Evolutionary conservation across 345 rosid species (phyloP).

Genomic region (Hibiscus mutabilis): DNA sequence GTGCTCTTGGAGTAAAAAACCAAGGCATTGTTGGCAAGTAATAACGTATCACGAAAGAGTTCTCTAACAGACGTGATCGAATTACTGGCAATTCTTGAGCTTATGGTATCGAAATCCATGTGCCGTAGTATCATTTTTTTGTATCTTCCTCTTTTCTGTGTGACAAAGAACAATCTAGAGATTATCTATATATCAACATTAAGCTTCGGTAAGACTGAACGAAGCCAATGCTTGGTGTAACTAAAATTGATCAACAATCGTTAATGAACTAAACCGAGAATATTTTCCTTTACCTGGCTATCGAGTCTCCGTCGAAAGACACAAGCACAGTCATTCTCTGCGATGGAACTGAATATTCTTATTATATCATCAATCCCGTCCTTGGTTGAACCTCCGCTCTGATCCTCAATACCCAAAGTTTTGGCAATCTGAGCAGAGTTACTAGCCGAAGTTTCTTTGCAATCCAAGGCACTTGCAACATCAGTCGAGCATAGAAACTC

Average conservation of each 20-base stretch:
- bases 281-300: constrained; percentile 59
- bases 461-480: constrained; percentile 27
- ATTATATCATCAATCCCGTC: constrained; percentile 31
- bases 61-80: constrained; percentile 43
- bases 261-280: background rate
- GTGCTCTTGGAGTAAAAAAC: constrained; percentile 73
- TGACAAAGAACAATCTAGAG: constrained; percentile 13
- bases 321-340: constrained; percentile 45
- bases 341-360: constrained; percentile 39
- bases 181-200: background rate
- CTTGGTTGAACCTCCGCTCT: constrained; percentile 20
- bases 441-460: constrained; percentile 39
- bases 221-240: background rate
- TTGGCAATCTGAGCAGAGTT: constrained; percentile 29
- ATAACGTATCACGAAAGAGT: constrained; percentile 59
- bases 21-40: constrained; percentile 66
- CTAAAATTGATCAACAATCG: background rate
- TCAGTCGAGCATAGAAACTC: constrained; percentile 42
- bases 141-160: constrained; percentile 84
- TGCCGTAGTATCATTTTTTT: constrained; percentile 70
- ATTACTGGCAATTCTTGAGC: constrained; percentile 43
- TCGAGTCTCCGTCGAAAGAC: constrained; percentile 64
- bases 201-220: too few species aligned
- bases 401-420: constrained; percentile 25
- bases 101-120: constrained; percentile 67